Evolutionary conservation across 2,329 filamentous ascomycete genomes (phyloP), one percentile per base, ranked within the genome.

Genomic region (Pseudogymnoascus sp.): DNA sequence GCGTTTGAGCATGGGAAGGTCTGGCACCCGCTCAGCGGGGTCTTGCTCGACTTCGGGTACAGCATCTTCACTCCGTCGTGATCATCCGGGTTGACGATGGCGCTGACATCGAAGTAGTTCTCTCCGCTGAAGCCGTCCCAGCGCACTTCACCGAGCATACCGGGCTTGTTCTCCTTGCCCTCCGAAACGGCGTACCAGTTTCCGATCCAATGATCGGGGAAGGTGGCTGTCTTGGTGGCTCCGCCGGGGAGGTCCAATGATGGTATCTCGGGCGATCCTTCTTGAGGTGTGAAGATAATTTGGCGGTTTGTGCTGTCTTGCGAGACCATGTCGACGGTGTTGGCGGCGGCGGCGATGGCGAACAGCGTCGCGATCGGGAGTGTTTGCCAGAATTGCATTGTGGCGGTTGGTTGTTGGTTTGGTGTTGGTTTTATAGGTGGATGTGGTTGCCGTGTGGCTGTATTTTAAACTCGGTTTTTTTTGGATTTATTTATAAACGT

Each of bases 91-190:
- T 81, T 75, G 68, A 84, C 80, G 66, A 85, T 85, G 71, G 82
- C 82, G 10, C 82, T 84, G 66, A 85, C 81, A 66, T 85, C 83
- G 64, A 82, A 85, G 78, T 79, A 85, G 63, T 79, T 83, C 64
- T 76, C 65, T 66, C 75, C 81, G 61, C 72, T 69, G 73, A 73
- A 82, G 70, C 78, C 81, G 61, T 79, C 75, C 67, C 82, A 83
- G 3, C 78, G 77, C 6, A 83, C 78, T 70, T 83, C 80, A 19
- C 80, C 81, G 2, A 84, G 74, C 63, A 83, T 84, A 68, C 82
- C 82, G 4, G 77, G 72, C 43, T 70, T 68, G 67, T 78, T 74
- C 10, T 70, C 53, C 2, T 71, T 64, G 62, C 82, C 83, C 28
- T 81, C 72, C 41, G 75, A 74, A 66, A 83, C 71, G 50, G 82